Base-by-base conservation (phyloP, 2,329 filamentous ascomycete genomes). In the Rhynchosporium agropyri region DNA sequence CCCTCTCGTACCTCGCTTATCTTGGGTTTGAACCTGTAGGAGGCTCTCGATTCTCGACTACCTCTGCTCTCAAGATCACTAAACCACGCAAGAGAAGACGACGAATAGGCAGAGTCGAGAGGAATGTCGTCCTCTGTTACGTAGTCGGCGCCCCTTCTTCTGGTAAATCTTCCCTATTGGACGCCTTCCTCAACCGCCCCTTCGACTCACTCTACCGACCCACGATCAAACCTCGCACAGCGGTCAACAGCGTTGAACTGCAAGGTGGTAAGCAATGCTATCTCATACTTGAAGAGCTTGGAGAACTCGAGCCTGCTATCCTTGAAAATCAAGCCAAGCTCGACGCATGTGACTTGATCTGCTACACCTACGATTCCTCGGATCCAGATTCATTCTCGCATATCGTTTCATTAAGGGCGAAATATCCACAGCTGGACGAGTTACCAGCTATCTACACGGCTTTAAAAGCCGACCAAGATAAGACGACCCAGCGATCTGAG, bases 191-290 rank as follows among this genome's bases (percentile, higher is more conserved):
- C 53, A 95, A 92, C 68, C 86, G 92, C 8, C 91, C 92, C 0
- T 97, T 97, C 73, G 90, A 88, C 71, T 80, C 84, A 2, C 86
- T 91, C 7, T 96, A 98, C 74, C 89, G 90, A 65, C 95, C 95
- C 0, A 99, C 95, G 2, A 98, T 99, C 75, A 95, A 97, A 73
- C 92, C 95, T 2, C 89, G 92, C 10, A 90, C 91, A 3, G 93
- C 92, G 0, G 95, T 99, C 68, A 98, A 99, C 75, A 97, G 91
- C 63, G 95, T 99, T 20, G 95, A 99, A 74, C 84, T 99, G 0
- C 92, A 92, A 51, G 95, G 95, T 9, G 95, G 95, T 58, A 97
- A 96, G 75, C 95, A 99, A 77, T 96, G 93, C 76, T 98, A 99
- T 74, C 83, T 99, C 40, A 98, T 99, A 63, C 82, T 98, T 29